Percentiles rank a stretch among this genome's conserved stretches.
These are phyloP conservation scores for Gossypium turneri DNA, from an alignment of 345 rosid species.

Conservation along the genomic window DNA sequence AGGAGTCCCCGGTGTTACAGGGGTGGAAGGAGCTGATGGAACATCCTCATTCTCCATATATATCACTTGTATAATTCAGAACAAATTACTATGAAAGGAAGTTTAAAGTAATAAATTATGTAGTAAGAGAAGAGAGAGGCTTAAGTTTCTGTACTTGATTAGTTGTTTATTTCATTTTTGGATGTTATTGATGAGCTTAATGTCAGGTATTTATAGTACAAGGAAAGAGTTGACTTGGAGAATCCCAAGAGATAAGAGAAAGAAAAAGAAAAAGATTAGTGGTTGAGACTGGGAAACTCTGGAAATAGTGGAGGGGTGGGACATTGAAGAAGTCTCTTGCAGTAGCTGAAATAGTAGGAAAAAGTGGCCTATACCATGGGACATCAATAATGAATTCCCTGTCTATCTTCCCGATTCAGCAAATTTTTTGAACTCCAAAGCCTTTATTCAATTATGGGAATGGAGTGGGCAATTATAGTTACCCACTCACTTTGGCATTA, in stretches of 20 bases:
- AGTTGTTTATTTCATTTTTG: too few species aligned
- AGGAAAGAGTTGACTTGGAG: slow-evolving; percentile 33
- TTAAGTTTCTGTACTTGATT: slow-evolving; percentile 13
- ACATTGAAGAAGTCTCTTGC: slow-evolving; percentile 10
- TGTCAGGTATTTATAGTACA: slow-evolving; percentile 38
- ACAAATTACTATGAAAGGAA: background rate
- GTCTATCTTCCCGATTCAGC: background rate
- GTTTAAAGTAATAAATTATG: background rate
- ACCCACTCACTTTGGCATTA: background rate
- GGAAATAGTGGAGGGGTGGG: slow-evolving; percentile 26
- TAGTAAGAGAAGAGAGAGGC: background rate
- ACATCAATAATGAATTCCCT: slow-evolving; percentile 11
- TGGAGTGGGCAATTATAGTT: background rate
- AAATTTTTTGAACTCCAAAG: background rate
- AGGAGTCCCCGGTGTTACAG: slow-evolving; percentile 66
- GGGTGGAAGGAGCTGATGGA: slow-evolving; percentile 67
- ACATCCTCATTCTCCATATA: slow-evolving; percentile 54
- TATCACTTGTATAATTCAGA: background rate
- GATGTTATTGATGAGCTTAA: background rate
- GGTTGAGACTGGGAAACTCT: slow-evolving; percentile 22
- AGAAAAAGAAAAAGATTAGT: slow-evolving; percentile 1
- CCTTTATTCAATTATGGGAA: background rate
- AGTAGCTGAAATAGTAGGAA: background rate
- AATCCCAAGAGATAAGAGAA: slow-evolving; percentile 19
- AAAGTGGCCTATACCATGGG: slow-evolving; percentile 14